phyloP scores from a whole-genome alignment of 768 basidiomycete species.

The Mycena leptocephala region DNA sequence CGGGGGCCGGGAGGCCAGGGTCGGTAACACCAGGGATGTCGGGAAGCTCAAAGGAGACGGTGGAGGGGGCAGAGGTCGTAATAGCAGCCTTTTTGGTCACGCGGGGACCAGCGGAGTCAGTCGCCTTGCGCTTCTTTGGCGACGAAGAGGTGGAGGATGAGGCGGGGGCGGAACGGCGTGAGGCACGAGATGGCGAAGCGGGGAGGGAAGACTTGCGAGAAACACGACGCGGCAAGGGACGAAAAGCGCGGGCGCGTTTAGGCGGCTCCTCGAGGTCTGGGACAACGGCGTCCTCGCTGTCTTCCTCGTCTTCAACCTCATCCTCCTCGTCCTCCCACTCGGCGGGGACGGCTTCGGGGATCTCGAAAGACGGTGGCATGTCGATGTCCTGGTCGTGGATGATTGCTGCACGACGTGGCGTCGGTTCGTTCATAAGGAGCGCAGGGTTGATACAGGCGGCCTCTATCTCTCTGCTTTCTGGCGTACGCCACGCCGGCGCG shows the following conservation, averaged over 20 bases:
- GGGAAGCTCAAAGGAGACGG: not conserved
- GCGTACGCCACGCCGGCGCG: not conserved
- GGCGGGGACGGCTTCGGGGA: not conserved
- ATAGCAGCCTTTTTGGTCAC: slow-evolving; percentile 6
- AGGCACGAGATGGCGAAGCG: no score
- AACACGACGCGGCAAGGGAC: slow-evolving; percentile 5
- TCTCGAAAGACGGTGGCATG: not conserved
- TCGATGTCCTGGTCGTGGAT: not conserved
- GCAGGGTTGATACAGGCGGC: not conserved
- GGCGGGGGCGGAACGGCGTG: not conserved
- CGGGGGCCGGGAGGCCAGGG: not conserved
- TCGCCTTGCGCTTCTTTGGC: slow-evolving; percentile 9
- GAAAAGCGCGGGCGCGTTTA: not conserved
- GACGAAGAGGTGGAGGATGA: not conserved
- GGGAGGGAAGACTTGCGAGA: not conserved
- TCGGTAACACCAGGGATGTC: not conserved
- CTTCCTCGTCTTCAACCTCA: not conserved
- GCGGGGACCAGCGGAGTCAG: not conserved
- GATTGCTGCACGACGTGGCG: not conserved
- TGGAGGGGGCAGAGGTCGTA: not conserved
- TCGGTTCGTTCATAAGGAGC: not conserved
- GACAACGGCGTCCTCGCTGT: not conserved
- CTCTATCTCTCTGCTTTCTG: not conserved
- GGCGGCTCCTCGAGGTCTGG: not conserved
- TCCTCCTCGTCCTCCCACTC: not conserved